phyloP scores from a whole-genome alignment of 2,329 filamentous ascomycete species.

The Fusarium sp. region DNA sequence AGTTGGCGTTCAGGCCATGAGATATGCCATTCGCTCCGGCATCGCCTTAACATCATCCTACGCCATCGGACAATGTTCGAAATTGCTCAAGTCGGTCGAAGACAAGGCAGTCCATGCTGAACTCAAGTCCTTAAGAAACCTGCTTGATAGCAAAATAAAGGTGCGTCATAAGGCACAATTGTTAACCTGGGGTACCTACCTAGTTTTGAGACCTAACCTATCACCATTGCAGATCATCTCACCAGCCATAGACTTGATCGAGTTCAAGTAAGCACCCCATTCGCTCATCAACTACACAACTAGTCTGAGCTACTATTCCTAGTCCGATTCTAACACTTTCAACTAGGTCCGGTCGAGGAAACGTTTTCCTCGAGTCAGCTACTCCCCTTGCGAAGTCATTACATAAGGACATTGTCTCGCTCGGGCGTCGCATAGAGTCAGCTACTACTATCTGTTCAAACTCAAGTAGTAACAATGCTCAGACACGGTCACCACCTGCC shows the following conservation, averaged over 20 bases:
- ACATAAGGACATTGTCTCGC: constrained; percentile 81
- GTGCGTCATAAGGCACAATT: constrained; percentile 52
- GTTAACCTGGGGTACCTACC: neutral
- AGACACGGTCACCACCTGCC: constrained; percentile 52
- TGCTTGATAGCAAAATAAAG: constrained; percentile 87
- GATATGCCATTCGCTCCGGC: constrained; percentile 90
- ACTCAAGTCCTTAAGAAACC: constrained; percentile 75
- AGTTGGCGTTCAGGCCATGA: constrained; percentile 79
- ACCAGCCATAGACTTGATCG: constrained; percentile 90
- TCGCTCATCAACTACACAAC: constrained; percentile 8
- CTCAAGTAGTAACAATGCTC: constrained; percentile 50
- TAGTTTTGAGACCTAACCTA: constrained; percentile 9
- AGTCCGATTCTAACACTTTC: constrained; percentile 13
- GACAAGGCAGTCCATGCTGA: constrained; percentile 75
- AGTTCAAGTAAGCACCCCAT: constrained; percentile 74
- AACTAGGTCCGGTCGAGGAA: constrained; percentile 62
- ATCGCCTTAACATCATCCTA: constrained; percentile 87
- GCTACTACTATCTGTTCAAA: constrained; percentile 74
- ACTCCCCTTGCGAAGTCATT: constrained; percentile 84
- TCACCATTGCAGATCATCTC: constrained; percentile 75
- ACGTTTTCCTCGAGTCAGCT: constrained; percentile 79
- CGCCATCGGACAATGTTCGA: constrained; percentile 83
- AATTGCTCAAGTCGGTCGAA: constrained; percentile 81
- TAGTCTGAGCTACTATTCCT: constrained; percentile 13
- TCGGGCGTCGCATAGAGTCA: constrained; percentile 79